These are phyloP conservation scores for Taxillus chinensis DNA, from an alignment of 164 flowering plant species.

Conservation along the genomic window DNA sequence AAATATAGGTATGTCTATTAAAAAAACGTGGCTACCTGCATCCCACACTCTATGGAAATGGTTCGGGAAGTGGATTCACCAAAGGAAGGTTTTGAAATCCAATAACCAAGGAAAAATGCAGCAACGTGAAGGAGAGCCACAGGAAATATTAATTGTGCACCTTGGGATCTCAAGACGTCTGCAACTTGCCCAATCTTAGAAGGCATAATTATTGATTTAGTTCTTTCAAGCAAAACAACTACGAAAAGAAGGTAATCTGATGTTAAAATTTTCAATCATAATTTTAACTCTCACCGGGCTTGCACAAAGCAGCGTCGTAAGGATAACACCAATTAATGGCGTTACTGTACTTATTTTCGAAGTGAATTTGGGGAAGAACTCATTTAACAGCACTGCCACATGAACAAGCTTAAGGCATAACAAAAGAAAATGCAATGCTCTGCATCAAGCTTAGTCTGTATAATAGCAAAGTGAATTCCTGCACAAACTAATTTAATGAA, in stretches of 20 bases:
- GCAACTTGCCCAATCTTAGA: conserved; percentile 90
- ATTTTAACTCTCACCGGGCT: conserved; percentile 73
- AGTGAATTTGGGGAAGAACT: conserved; percentile 88
- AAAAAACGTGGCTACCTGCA: conserved; percentile 59
- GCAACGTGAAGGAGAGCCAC: conserved; percentile 83
- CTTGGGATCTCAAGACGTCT: conserved; percentile 84
- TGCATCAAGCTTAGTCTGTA: neutral
- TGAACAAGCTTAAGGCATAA: conserved; percentile 2
- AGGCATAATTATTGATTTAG: conserved; percentile 12
- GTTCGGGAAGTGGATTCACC: conserved; percentile 99
- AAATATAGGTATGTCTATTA: neutral
- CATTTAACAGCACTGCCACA: conserved; percentile 70
- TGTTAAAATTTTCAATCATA: neutral
- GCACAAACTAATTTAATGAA: neutral
- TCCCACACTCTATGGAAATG: conserved; percentile 96
- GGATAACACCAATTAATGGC: conserved; percentile 87
- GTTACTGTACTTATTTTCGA: conserved; percentile 66
- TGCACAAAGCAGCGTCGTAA: conserved; percentile 92
- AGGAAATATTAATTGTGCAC: conserved; percentile 68
- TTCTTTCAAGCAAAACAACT: conserved; percentile 3
- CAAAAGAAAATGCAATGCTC: neutral
- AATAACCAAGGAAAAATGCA: conserved; percentile 89
- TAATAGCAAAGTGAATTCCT: neutral
- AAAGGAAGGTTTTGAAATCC: conserved; percentile 65
- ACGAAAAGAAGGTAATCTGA: neutral